Conservation (phyloP, 441 rosid genomes). For the Cnidoscolus chayamansa region DNA sequence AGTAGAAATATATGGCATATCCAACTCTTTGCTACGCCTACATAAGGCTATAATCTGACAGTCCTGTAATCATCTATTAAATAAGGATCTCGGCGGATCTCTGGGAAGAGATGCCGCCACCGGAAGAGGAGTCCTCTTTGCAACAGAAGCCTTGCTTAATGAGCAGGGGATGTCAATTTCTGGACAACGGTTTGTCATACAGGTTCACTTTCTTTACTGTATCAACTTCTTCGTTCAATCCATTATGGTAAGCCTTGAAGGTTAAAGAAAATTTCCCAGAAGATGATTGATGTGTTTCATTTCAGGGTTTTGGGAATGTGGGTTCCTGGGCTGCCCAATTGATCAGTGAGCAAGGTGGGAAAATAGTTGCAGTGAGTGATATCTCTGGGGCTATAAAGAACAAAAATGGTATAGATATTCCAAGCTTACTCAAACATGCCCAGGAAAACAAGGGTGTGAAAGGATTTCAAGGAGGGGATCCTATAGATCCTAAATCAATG, state of each 20-base stretch:
- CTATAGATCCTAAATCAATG: slow-evolving; percentile 58
- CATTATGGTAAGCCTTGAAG: neutral
- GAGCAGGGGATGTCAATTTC: slow-evolving; percentile 78
- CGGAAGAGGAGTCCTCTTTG: slow-evolving; percentile 92
- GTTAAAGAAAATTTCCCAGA: neutral
- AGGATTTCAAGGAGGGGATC: slow-evolving; percentile 68
- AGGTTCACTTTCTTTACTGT: slow-evolving; percentile 36
- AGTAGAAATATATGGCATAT: slow-evolving; percentile 21
- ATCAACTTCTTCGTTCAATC: neutral
- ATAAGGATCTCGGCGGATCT: slow-evolving; percentile 98
- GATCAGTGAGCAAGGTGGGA: slow-evolving; percentile 87
- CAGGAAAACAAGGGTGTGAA: slow-evolving; percentile 59
- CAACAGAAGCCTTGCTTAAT: slow-evolving; percentile 88
- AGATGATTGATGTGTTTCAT: neutral
- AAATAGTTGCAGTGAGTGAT: slow-evolving; percentile 86
- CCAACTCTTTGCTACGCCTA: neutral
- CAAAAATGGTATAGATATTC: slow-evolving; percentile 71
- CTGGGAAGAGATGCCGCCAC: slow-evolving; percentile 99
- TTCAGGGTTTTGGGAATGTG: slow-evolving; percentile 95
- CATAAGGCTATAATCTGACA: neutral
- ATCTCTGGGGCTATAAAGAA: slow-evolving; percentile 91
- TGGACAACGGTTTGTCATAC: slow-evolving; percentile 73
- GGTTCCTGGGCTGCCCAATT: slow-evolving; percentile 93
- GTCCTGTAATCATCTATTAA: slow-evolving; percentile 2
- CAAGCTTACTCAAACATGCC: slow-evolving; percentile 54